phyloP scores from a whole-genome alignment of 345 rosid genomes.

The Arabidopsis suecica region DNA sequence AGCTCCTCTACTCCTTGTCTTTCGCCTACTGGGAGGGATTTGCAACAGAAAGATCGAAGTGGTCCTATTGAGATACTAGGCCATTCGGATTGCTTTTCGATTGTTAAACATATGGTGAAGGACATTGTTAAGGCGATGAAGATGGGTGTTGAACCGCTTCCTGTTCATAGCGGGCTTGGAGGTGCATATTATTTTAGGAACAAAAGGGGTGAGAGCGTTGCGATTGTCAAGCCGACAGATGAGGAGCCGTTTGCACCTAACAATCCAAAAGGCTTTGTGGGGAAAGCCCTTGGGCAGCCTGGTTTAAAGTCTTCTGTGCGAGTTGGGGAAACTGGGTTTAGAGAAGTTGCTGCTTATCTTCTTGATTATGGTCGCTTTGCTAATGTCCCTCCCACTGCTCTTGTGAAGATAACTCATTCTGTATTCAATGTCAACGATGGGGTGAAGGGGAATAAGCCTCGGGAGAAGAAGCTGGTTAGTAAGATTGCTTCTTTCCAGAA shows the following conservation, averaged over 20 bases:
- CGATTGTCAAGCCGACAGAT: conserved; percentile 96
- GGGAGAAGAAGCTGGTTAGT: conserved; percentile 75
- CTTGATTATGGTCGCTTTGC: conserved; percentile 83
- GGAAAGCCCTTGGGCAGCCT: conserved; percentile 96
- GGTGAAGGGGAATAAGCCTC: conserved; percentile 69
- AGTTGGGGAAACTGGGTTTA: conserved; percentile 93
- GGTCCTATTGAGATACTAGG: conserved; percentile 92
- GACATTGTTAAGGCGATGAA: conserved; percentile 84
- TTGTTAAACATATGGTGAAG: conserved; percentile 60
- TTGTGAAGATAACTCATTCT: conserved; percentile 95
- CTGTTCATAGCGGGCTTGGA: conserved; percentile 86
- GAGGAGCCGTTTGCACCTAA: conserved; percentile 99
- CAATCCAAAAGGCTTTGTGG: conserved; percentile 97
- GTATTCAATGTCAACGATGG: conserved; percentile 86
- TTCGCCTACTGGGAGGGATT: conserved; percentile 84
- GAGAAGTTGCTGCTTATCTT: conserved; percentile 99
- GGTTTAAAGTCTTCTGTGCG: conserved; percentile 97
- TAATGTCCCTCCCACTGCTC: conserved; percentile 92
- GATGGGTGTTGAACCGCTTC: conserved; percentile 82
- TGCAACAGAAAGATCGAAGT: conserved; percentile 80
- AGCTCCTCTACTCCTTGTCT: conserved; percentile 99
- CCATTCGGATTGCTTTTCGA: conserved; percentile 57
- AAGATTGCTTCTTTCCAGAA: conserved; percentile 97
- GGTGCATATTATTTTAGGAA: conserved; percentile 94
- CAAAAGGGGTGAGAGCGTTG: conserved; percentile 72